Evolutionary conservation across 495 filamentous ascomycete genomes (phyloP).

Genomic region (Xylaria bambusicola): DNA sequence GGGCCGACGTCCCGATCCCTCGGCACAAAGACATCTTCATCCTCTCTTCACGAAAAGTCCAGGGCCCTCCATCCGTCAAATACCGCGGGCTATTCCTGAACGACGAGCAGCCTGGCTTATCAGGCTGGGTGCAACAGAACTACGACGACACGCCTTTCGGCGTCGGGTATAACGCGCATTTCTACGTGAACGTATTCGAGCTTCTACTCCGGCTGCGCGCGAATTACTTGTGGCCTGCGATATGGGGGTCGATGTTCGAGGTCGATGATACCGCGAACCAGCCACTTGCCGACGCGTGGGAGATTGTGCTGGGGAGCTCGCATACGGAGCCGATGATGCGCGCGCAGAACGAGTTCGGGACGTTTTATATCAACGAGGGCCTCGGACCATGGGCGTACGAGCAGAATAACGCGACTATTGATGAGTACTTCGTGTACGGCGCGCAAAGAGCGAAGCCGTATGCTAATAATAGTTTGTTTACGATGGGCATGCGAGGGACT

Average conservation of each 20-base stretch:
- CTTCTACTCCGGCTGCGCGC: constrained; percentile 67
- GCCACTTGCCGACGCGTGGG: constrained; percentile 68
- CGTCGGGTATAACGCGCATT: constrained; percentile 60
- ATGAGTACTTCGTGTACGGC: constrained; percentile 67
- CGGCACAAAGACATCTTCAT: constrained; percentile 55
- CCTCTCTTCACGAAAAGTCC: constrained; percentile 52
- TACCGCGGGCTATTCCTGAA: constrained; percentile 81
- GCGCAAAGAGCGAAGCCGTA: constrained; percentile 64
- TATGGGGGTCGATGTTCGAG: constrained; percentile 71
- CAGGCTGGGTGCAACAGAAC: constrained; percentile 63
- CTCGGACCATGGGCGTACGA: constrained; percentile 66
- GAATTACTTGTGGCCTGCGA: constrained; percentile 75
- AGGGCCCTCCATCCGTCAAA: constrained; percentile 66
- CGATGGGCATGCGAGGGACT: constrained; percentile 72
- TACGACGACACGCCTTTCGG: constrained; percentile 53
- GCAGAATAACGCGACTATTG: constrained; percentile 64
- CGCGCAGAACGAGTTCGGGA: constrained; percentile 68
- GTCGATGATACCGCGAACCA: constrained; percentile 70
- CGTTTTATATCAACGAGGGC: constrained; percentile 46
- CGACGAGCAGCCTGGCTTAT: constrained; percentile 72
- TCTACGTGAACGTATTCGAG: constrained; percentile 72
- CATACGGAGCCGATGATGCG: constrained; percentile 77
- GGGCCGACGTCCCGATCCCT: constrained; percentile 65
- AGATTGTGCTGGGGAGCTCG: constrained; percentile 69
- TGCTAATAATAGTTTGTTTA: constrained; percentile 63